phyloP scores from a whole-genome alignment of 495 filamentous ascomycete species.

The Immersiella caudata region DNA sequence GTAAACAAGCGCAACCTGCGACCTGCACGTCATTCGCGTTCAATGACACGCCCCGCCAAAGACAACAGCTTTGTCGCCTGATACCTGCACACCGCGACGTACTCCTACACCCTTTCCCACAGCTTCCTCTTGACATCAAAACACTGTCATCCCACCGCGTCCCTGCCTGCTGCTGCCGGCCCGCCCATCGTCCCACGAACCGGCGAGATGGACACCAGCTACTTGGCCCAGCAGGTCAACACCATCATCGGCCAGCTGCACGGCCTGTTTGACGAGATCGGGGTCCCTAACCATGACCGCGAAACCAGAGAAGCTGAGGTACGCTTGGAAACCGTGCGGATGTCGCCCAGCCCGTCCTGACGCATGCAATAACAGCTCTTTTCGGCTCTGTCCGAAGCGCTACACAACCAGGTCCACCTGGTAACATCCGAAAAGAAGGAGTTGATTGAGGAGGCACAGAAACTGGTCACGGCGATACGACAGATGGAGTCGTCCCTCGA shows the following conservation, averaged over 20 bases:
- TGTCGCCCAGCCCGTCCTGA: conserved; percentile 29
- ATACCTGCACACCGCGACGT: conserved; percentile 24
- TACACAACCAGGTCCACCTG: conserved; percentile 78
- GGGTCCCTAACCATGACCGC: conserved; percentile 85
- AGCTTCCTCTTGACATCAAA: conserved; percentile 10
- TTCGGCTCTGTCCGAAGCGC: conserved; percentile 79
- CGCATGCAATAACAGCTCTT: conserved; percentile 65
- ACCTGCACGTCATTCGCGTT: conserved; percentile 39
- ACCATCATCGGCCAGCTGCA: conserved; percentile 89
- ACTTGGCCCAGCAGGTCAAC: conserved; percentile 89
- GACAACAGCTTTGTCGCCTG: conserved; percentile 18
- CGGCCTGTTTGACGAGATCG: conserved; percentile 94
- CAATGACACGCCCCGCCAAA: conserved; percentile 35
- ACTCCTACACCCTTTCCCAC: conserved; percentile 1
- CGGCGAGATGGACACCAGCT: conserved; percentile 78
- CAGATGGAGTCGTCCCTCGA: conserved; percentile 93
- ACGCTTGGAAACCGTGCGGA: conserved; percentile 8
- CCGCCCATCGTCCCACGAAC: conserved; percentile 7
- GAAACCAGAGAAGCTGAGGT: conserved; percentile 86
- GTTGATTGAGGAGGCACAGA: conserved; percentile 83
- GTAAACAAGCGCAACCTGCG: conserved; percentile 28
- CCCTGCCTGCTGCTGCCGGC: neutral
- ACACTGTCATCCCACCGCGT: conserved; percentile 1
- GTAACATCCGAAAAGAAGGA: conserved; percentile 86
- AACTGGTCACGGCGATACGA: conserved; percentile 77